Percentiles rank a stretch among this genome's conserved stretches.
These are phyloP conservation scores for Septoria petroselini DNA, from an alignment of 2,329 filamentous ascomycete genomes.

Conservation along the genomic window DNA sequence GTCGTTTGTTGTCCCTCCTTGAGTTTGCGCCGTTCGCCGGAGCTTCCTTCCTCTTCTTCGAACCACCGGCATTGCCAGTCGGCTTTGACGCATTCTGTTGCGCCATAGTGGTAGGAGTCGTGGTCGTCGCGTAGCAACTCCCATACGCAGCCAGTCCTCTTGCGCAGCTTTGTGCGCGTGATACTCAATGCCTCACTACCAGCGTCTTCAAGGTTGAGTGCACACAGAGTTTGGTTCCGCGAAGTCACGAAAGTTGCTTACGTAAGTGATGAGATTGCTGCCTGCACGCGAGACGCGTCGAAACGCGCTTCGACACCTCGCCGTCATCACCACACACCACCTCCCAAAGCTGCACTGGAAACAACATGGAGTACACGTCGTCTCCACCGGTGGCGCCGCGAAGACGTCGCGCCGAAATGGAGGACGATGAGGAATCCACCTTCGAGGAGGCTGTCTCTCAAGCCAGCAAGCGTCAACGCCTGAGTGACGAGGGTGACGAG, in stretches of 20 bases:
- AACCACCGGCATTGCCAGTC: conserved; percentile 9
- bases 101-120: conserved; percentile 8
- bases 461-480: conserved; percentile 20
- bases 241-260: too few relatives aligned
- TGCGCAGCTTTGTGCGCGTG: too few relatives aligned
- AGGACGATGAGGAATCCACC: conserved; percentile 11
- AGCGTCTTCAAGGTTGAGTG: too few relatives aligned
- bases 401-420: conserved; percentile 17
- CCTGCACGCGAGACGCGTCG: too few relatives aligned
- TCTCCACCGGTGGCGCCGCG: conserved; percentile 18
- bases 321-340: not conserved
- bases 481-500: conserved; percentile 11
- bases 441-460: conserved; percentile 2
- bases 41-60: conserved; percentile 32
- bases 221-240: too few relatives aligned
- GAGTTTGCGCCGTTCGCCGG: conserved; percentile 18
- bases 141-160: too few relatives aligned
- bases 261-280: too few relatives aligned
- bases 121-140: too few relatives aligned
- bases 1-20: conserved; percentile 19
- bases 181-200: too few relatives aligned
- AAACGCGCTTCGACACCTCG: not conserved
- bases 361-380: conserved; percentile 10
- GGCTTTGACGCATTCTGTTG: conserved; percentile 11
- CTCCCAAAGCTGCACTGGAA: conserved; percentile 1